phyloP scores from a whole-genome alignment of 176 grass and related monocot genomes.

The Eragrostis nindensis region DNA sequence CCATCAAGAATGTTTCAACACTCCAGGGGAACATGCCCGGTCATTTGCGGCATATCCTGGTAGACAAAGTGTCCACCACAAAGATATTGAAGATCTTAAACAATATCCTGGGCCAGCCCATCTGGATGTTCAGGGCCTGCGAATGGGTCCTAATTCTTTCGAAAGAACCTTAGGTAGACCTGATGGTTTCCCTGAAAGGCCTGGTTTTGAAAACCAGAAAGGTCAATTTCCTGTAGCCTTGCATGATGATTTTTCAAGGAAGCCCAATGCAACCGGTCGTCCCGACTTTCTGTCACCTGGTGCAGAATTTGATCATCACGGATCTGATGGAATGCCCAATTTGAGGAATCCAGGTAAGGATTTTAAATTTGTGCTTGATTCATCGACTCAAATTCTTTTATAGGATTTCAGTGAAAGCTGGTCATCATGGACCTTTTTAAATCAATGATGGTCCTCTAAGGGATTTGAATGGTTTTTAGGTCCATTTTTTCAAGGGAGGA shows the following conservation, averaged over 20 bases:
- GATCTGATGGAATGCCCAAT: constrained; percentile 58
- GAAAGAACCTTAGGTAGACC: constrained; percentile 43
- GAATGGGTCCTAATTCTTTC: constrained; percentile 42
- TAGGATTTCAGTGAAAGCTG: constrained; percentile 19
- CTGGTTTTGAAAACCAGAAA: constrained; percentile 52
- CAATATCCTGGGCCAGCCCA: constrained; percentile 50
- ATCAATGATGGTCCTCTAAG: constrained; percentile 11
- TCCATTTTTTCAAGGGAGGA: constrained; percentile 53
- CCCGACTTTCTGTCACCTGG: constrained; percentile 53
- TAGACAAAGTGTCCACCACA: constrained; percentile 44
- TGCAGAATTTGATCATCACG: constrained; percentile 56
- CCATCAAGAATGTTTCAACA: constrained; percentile 47
- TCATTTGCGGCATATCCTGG: constrained; percentile 54
- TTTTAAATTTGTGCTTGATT: constrained; percentile 41
- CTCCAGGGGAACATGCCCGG: constrained; percentile 45
- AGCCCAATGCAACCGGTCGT: constrained; percentile 30
- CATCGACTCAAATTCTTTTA: not conserved
- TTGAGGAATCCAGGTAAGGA: constrained; percentile 62
- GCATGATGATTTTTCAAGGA: constrained; percentile 61
- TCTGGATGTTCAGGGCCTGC: constrained; percentile 53
- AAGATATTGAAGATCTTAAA: constrained; percentile 62
- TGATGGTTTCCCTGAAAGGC: constrained; percentile 48
- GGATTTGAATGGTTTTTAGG: constrained; percentile 43
- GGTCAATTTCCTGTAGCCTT: constrained; percentile 52
- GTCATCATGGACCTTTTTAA: constrained; percentile 32